Evolutionary conservation across 352 stramenopile genomes (phyloP), one percentile per base, ranked within the genome.

Genomic region (Phytophthora ramorum): DNA sequence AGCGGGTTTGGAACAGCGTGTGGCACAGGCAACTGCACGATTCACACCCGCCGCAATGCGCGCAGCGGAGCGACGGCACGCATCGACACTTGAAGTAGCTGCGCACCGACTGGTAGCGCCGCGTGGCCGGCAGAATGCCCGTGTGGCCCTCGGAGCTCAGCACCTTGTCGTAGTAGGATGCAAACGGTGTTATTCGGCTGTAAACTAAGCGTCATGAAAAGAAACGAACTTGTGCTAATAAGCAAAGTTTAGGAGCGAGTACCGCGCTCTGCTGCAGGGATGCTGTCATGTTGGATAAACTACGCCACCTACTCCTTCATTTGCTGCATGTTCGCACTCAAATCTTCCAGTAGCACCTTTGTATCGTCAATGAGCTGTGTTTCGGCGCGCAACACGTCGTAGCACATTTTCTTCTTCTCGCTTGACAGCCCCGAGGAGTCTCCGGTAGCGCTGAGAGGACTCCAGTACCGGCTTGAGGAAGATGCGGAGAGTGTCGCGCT

Each of bases 1-100:
- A 93, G 38, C 87, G 87, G 19, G 85, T 95, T 71, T 93, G 85
- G 76, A 93, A 95, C n/a, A 90, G 78, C 46, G 87, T 95, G 76
- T 95, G 87, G 41, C 87, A 95, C 44, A 91, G 62, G 26, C 87
- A 95, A 55, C 78, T 85, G 63, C 87, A 95, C 38, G 83, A 89
- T 68, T 94, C 85, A 45, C 87, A 95, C 56, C 84, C 85, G 22
- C 84, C 84, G 60, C 87, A 95, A 50, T 91, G 77, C 5, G 71
- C 54, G 58, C 87, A 95, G 13, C 73, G 75, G n/a, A 87, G 54
- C 30, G 77, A 83, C 28, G 78, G 77, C 37, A 79, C 58, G 59
- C 85, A 95, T 45, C 74, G 70, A 54, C 87, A 95, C 63, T 90
- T 85, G 48, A 92, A 92, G 56, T 83, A 90, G 54, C 73, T 89